Base-by-base conservation (phyloP, 371 early-diverging fungal genomes). In the Mucor indicus region DNA sequence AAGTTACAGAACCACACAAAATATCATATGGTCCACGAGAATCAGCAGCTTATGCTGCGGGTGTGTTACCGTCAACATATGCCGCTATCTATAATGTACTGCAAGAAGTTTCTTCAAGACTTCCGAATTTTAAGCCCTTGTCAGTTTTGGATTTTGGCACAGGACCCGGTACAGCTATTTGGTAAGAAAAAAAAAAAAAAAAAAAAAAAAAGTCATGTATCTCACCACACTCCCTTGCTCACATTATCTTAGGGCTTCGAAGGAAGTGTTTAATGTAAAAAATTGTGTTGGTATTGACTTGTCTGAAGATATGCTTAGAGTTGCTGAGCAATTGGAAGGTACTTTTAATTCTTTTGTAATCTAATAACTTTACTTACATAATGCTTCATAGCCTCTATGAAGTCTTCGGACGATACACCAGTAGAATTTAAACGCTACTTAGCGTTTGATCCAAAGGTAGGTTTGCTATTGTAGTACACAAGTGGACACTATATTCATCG, bases 91-190 rank as follows among this genome's bases (percentile, higher is more conserved):
- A 50, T 41, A 87, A 86, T 56, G 86, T 92, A 5, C 60, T 93
- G 42, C 36, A 37, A 7, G 92, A 95, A 56, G 45, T 91, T 3
- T 44, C 62, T 2, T 57, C 42, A 9, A 66, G 91, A 23, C 31
- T 87, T 2, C 81, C 89, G 1, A 71, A 69, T 16, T 81, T 89
- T 49, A 38, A 55, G 2, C 93, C 94, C 0, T 63, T 42, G 19
- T 68, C 69, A 1, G 65, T 91, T 20, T 50, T 92, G 38, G 95
- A 95, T 66, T 90, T 92, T 60, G 95, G 92, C 15, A 82, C 85
- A 0, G 95, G 95, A 1, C 93, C 94, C 4, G 95, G 90, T 22
- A 89, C 92, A 4, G 89, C 82, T 7, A 68, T 93, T 25, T 93
- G 89, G 88, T 83, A 73, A 48, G 43, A 15, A 20, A 24, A n/a